phyloP scores from a whole-genome alignment of 2,329 filamentous ascomycete genomes.

The Xylaria sp. region DNA sequence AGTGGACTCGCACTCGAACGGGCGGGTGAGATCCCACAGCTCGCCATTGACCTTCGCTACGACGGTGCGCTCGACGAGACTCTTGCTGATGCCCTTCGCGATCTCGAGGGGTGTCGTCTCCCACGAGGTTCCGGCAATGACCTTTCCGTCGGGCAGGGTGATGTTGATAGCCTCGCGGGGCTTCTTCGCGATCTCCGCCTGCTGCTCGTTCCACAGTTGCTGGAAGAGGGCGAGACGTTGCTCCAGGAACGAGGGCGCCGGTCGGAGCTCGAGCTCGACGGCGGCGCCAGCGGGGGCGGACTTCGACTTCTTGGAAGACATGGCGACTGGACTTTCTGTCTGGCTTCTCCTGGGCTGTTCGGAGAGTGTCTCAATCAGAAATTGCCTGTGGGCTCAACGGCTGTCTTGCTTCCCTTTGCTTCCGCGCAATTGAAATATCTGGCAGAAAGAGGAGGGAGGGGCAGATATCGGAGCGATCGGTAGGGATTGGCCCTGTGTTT shows the following conservation, averaged over 20 bases:
- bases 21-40: conserved; percentile 89
- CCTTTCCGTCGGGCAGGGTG: conserved; percentile 66
- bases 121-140: conserved; percentile 74
- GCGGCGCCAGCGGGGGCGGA: conserved; percentile 13
- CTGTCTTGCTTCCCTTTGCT: neutral
- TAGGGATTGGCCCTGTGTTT: neutral
- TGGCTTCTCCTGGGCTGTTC: neutral
- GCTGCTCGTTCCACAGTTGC: conserved; percentile 16
- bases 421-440: conserved; percentile 1
- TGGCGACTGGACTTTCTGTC: neutral
- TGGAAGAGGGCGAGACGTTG: conserved; percentile 51
- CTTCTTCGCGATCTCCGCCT: conserved; percentile 44
- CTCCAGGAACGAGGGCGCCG: conserved; percentile 60
- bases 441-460: conserved; percentile 9
- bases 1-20: conserved; percentile 80
- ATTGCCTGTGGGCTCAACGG: neutral
- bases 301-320: conserved; percentile 20
- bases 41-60: conserved; percentile 66
- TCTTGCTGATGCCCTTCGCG: conserved; percentile 76
- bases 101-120: conserved; percentile 83
- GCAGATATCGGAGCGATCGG: conserved; percentile 3
- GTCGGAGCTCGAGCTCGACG: conserved; percentile 17
- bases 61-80: conserved; percentile 76
- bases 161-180: conserved; percentile 70
- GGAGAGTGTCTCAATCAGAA: conserved; percentile 1